These are phyloP conservation scores for Apiotrichum gracile DNA, from an alignment of 1,284 basidiomycete species.

Conservation along the genomic window DNA sequence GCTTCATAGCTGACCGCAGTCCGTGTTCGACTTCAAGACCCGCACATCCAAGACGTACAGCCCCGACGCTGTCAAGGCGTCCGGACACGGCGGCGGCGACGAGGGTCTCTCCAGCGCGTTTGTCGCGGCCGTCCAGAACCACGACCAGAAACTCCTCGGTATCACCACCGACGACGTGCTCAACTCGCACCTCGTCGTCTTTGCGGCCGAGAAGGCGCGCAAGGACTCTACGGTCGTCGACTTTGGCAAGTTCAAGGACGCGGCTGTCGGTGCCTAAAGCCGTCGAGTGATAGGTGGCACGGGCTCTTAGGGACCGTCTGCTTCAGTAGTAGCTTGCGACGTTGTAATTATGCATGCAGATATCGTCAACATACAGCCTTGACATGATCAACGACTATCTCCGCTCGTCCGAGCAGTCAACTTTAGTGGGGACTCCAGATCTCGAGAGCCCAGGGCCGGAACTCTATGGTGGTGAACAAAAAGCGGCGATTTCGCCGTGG, in stretches of 20 bases:
- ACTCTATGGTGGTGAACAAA: too few species aligned
- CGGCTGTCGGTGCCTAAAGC: constrained; percentile 6
- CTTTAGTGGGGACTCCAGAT: too few species aligned
- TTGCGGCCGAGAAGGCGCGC: constrained; percentile 73
- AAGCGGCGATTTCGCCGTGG: too few species aligned
- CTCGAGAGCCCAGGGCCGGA: too few species aligned
- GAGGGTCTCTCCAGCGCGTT: constrained; percentile 64
- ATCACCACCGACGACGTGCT: constrained; percentile 62
- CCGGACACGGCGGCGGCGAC: constrained; percentile 76
- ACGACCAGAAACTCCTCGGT: constrained; percentile 57
- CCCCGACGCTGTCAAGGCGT: constrained; percentile 54
- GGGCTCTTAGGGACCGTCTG: too few species aligned
- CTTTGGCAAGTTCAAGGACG: constrained; percentile 35
- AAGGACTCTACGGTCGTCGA: constrained; percentile 61
- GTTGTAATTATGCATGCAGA: too few species aligned
- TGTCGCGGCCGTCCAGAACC: constrained; percentile 60
- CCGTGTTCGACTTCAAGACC: constrained; percentile 69
- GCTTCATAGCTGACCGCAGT: constrained; percentile 5
- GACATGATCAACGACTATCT: too few species aligned
- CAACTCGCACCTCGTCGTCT: constrained; percentile 71
- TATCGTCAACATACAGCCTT: too few species aligned
- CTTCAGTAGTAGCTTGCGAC: too few species aligned
- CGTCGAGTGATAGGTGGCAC: neutral
- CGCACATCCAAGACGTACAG: constrained; percentile 48
- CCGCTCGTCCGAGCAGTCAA: too few species aligned